A percentile compares a stretch with the other conserved stretches of the same genome.
Evolutionary conservation across 2,329 filamentous ascomycete genomes (phyloP).

Genomic region (Aspergillus phoenicis): DNA sequence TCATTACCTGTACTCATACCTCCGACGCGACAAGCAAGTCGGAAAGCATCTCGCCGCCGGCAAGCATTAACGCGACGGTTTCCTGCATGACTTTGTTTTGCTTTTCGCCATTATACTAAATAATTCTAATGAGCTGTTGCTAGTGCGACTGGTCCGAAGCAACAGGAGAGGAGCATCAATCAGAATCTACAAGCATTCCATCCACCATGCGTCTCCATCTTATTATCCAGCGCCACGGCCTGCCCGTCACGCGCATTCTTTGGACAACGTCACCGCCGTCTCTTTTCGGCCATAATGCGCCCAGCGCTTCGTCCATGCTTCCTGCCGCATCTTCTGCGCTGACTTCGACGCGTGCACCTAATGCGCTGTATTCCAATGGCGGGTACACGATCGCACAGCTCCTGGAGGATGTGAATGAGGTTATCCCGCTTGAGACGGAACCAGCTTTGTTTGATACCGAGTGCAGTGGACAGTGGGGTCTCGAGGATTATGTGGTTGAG

Average conservation of each 20-base stretch:
- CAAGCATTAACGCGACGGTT: neutral
- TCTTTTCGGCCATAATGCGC: slow-evolving; percentile 36
- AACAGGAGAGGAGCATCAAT: slow-evolving; percentile 1
- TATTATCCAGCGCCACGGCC: slow-evolving; percentile 69
- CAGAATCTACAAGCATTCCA: slow-evolving; percentile 18
- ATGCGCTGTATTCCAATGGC: slow-evolving; percentile 44
- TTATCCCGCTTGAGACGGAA: slow-evolving; percentile 76
- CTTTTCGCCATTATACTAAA: neutral
- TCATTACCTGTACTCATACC: neutral
- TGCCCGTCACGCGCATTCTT: slow-evolving; percentile 72
- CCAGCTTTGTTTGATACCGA: slow-evolving; percentile 34
- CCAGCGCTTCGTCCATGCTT: slow-evolving; percentile 20
- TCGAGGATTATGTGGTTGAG: slow-evolving; percentile 89
- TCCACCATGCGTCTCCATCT: slow-evolving; percentile 70
- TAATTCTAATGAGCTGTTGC: slow-evolving; percentile 3
- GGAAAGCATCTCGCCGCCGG: neutral
- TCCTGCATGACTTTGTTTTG: neutral
- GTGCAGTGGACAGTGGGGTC: slow-evolving; percentile 66
- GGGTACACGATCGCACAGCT: slow-evolving; percentile 74
- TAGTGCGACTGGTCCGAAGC: neutral
- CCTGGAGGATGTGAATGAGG: slow-evolving; percentile 75
- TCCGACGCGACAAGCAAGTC: neutral
- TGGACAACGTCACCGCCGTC: slow-evolving; percentile 63
- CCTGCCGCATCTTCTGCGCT: slow-evolving; percentile 37
- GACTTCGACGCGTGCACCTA: slow-evolving; percentile 37